Evolutionary conservation across 1,284 basidiomycete genomes (phyloP).

Genomic region (Cryptococcus jaspeensis): DNA sequence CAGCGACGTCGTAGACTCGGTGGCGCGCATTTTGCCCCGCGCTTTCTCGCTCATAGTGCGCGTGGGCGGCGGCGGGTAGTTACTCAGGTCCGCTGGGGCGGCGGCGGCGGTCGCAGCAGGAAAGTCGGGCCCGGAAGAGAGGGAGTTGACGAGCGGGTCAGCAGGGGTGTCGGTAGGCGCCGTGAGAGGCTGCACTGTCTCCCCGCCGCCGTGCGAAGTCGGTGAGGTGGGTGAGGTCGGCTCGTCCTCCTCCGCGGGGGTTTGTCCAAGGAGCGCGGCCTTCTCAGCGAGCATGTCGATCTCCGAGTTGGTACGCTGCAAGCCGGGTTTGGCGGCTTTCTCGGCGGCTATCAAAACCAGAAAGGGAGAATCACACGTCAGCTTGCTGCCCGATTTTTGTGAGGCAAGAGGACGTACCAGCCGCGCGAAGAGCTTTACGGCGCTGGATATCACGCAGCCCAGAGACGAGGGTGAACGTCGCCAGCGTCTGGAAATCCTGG

Average conservation of each 20-base stretch:
- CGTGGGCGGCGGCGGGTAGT: slow-evolving; percentile 11
- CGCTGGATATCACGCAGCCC: slow-evolving; percentile 81
- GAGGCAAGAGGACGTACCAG: slow-evolving; percentile 28
- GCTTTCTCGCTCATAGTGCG: slow-evolving; percentile 71
- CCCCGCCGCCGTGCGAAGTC: no score
- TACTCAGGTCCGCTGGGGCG: neutral
- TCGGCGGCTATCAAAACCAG: slow-evolving; percentile 9
- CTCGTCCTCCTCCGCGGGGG: slow-evolving; percentile 28
- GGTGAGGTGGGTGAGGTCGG: neutral
- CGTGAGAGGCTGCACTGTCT: slow-evolving; percentile 13
- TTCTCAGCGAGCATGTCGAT: slow-evolving; percentile 48
- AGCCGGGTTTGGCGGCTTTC: slow-evolving; percentile 16
- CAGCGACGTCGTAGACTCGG: slow-evolving; percentile 50
- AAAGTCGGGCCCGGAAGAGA: neutral
- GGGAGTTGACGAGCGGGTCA: slow-evolving; percentile 22
- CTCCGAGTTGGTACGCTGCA: slow-evolving; percentile 41
- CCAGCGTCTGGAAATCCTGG: slow-evolving; percentile 78
- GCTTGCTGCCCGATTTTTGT: no score
- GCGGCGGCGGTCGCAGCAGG: neutral
- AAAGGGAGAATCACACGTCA: neutral
- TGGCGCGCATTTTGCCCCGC: slow-evolving; percentile 75
- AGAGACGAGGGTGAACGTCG: slow-evolving; percentile 77
- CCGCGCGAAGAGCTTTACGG: slow-evolving; percentile 66
- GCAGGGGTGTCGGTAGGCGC: slow-evolving; percentile 24
- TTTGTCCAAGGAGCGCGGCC: slow-evolving; percentile 39